Evolutionary conservation across 2,329 filamentous ascomycete species (phyloP).

Genomic region (Fusarium armeniacum): DNA sequence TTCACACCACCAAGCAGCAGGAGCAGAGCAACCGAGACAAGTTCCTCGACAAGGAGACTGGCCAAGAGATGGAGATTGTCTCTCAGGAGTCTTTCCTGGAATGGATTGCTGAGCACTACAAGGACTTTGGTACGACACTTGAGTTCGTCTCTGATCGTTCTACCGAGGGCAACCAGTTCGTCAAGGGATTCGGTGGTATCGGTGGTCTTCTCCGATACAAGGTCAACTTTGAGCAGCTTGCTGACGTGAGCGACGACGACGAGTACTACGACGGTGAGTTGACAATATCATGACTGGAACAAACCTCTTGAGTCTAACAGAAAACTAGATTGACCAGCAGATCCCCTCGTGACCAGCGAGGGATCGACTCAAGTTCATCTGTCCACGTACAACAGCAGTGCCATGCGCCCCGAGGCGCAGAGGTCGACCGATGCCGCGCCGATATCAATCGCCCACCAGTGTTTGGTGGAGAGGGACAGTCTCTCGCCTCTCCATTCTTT

Average conservation of each 20-base stretch:
- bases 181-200: constrained; percentile 99
- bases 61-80: constrained; percentile 96
- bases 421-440: constrained; percentile 62
- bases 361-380: constrained; percentile 76
- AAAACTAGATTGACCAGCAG: constrained; percentile 84
- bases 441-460: constrained; percentile 61
- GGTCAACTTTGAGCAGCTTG: constrained; percentile 99
- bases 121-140: constrained; percentile 93
- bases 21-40: constrained; percentile 80
- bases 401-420: constrained; percentile 58
- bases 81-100: constrained; percentile 95
- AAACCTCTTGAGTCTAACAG: constrained; percentile 21
- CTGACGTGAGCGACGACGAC: constrained; percentile 92
- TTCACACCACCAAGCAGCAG: constrained; percentile 87
- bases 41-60: constrained; percentile 96
- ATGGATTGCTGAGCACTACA: constrained; percentile 99
- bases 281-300: not conserved
- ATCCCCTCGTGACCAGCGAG: constrained; percentile 90
- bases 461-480: constrained; percentile 63
- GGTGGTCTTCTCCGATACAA: constrained; percentile 98
- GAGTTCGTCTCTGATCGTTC: constrained; percentile 99
- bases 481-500: constrained; percentile 60
- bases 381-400: constrained; percentile 60
- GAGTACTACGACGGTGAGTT: constrained; percentile 83
- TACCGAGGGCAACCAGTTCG: constrained; percentile 99